These are phyloP conservation scores for Chrysoporthe deuterocubensis DNA, from an alignment of 2,329 filamentous ascomycete genomes.

Conservation along the genomic window DNA sequence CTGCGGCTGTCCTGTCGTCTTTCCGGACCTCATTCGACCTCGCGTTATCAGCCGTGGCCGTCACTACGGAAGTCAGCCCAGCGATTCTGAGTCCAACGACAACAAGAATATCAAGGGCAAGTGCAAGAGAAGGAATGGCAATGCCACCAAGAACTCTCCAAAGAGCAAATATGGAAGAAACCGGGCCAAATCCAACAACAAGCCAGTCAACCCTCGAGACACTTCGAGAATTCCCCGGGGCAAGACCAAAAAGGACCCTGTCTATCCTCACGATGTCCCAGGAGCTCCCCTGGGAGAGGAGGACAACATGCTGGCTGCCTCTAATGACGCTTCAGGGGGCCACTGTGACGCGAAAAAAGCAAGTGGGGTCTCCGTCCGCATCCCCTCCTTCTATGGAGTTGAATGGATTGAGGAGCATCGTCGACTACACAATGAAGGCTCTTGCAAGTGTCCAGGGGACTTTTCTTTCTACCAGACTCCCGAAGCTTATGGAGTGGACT, in stretches of 20 bases:
- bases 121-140: background rate
- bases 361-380: constrained; percentile 36
- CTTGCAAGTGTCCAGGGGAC: constrained; percentile 40
- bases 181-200: constrained; percentile 6
- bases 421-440: constrained; percentile 39
- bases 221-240: no score
- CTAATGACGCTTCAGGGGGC: background rate
- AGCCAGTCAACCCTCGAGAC: background rate
- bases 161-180: background rate
- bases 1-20: constrained; percentile 44
- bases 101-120: background rate
- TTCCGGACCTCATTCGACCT: constrained; percentile 43
- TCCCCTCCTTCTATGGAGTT: constrained; percentile 43
- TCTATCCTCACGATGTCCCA: background rate
- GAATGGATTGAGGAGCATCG: constrained; percentile 48
- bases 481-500: constrained; percentile 17
- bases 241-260: background rate
- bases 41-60: constrained; percentile 34
- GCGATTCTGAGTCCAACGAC: background rate
- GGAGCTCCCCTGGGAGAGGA: background rate
- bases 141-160: background rate
- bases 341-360: constrained; percentile 28
- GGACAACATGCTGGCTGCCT: background rate
- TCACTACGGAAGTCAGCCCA: background rate
- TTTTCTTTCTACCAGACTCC: constrained; percentile 39